Conservation (phyloP, 805 yeast species). For the Pachysolen tannophilus region DNA sequence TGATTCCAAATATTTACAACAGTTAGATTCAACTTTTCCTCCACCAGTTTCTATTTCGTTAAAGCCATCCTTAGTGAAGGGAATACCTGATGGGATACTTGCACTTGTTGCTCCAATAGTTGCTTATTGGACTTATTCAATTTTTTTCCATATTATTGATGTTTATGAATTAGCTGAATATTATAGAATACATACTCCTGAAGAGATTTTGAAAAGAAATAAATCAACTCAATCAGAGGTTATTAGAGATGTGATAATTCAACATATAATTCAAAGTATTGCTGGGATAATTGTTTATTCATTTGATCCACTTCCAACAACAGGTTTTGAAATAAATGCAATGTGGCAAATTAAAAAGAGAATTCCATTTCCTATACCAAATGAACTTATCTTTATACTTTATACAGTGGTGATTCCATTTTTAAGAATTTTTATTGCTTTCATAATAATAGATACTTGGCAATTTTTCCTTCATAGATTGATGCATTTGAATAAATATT, state of each 20-base stretch:
- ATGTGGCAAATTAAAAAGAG: slow-evolving; percentile 39
- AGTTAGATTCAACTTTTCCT: slow-evolving; percentile 12
- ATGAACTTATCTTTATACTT: slow-evolving; percentile 34
- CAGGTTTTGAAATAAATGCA: slow-evolving; percentile 39
- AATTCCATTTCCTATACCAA: slow-evolving; percentile 35
- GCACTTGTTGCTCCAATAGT: slow-evolving; percentile 71
- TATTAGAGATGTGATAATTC: slow-evolving; percentile 71
- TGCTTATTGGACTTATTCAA: slow-evolving; percentile 77
- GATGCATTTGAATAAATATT: slow-evolving; percentile 75
- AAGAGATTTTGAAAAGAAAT: slow-evolving; percentile 71
- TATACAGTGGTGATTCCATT: slow-evolving; percentile 62
- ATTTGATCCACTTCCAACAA: slow-evolving; percentile 48
- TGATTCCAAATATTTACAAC: slow-evolving; percentile 1
- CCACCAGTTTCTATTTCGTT: slow-evolving; percentile 21
- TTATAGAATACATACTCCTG: slow-evolving; percentile 88
- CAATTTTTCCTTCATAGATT: slow-evolving; percentile 83
- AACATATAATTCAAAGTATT: slow-evolving; percentile 75
- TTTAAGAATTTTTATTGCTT: slow-evolving; percentile 52
- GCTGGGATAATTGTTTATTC: slow-evolving; percentile 51
- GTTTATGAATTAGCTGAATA: slow-evolving; percentile 65
- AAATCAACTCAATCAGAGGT: slow-evolving; percentile 67
- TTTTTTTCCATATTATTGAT: slow-evolving; percentile 71
- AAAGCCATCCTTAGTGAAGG: slow-evolving; percentile 40
- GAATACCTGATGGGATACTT: slow-evolving; percentile 63
- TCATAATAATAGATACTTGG: slow-evolving; percentile 85